A percentile compares a stretch with the other conserved stretches of the same genome.
Evolutionary conservation across 352 stramenopile species (phyloP).

Genomic region (Saprolegnia diclina): DNA sequence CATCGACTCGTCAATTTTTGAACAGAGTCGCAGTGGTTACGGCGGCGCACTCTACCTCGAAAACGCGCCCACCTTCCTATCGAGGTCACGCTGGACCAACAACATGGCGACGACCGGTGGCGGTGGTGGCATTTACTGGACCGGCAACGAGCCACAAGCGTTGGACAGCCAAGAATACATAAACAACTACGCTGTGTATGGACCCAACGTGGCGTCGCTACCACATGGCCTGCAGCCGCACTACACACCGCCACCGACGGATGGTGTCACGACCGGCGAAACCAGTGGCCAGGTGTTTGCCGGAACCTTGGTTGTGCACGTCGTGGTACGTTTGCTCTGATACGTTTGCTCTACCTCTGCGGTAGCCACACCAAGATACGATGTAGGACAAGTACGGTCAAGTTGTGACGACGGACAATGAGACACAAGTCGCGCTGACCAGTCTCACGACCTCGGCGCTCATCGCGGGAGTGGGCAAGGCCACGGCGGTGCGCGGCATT

Average conservation of each 20-base stretch:
- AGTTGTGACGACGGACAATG: conserved; percentile 16
- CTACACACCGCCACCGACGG: background rate
- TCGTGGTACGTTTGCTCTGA: too few species aligned
- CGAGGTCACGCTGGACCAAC: background rate
- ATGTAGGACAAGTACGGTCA: conserved; percentile 26
- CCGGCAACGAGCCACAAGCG: background rate
- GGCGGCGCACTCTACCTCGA: conserved; percentile 7
- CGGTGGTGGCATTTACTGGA: conserved; percentile 17
- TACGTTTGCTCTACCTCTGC: too few species aligned
- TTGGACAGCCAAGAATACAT: conserved; percentile 1
- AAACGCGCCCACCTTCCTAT: background rate
- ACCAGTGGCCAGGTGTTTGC: conserved; percentile 6
- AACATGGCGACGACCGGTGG: conserved; percentile 6
- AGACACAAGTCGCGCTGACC: background rate
- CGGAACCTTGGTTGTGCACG: conserved; percentile 15
- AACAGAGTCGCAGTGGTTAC: too few species aligned
- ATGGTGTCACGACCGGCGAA: background rate
- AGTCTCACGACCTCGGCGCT: background rate
- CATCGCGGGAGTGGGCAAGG: background rate
- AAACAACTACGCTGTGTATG: conserved; percentile 13
- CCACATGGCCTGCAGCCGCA: background rate
- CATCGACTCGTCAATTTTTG: too few species aligned
- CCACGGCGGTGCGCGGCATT: background rate
- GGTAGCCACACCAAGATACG: too few species aligned
- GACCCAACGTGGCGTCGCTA: background rate